These are phyloP conservation scores for Leccinum subgranulosum DNA, from an alignment of 768 basidiomycete species.

Conservation along the genomic window DNA sequence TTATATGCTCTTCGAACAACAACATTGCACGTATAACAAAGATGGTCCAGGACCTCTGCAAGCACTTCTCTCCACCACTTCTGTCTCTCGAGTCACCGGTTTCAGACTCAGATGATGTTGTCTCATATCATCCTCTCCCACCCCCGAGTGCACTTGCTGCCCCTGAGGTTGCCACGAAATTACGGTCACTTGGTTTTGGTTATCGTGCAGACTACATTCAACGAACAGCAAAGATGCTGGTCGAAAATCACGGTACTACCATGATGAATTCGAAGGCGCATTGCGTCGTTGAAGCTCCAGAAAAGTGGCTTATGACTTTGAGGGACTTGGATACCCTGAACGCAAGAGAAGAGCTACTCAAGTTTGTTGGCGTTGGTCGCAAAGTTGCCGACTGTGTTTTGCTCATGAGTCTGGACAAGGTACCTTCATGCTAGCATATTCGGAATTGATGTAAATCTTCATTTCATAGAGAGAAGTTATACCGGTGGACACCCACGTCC, in stretches of 20 bases:
- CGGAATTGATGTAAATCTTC: conserved; percentile 3
- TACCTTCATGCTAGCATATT: conserved; percentile 25
- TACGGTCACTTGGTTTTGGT: conserved; percentile 89
- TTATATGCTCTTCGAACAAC: conserved; percentile 98
- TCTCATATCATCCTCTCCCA: conserved; percentile 80
- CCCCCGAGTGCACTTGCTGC: conserved; percentile 63
- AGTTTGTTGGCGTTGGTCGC: conserved; percentile 87
- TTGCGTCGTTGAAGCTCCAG: conserved; percentile 42
- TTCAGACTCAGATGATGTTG: conserved; percentile 25
- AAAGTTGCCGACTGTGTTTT: conserved; percentile 97
- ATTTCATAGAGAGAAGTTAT: conserved; percentile 70
- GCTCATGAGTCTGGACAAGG: conserved; percentile 91
- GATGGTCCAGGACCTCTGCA: conserved; percentile 85
- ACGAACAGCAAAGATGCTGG: conserved; percentile 74
- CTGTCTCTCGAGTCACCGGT: conserved; percentile 43
- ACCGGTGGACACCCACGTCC: conserved; percentile 95
- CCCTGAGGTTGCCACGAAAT: conserved; percentile 52
- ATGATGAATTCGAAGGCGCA: neutral
- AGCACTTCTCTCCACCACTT: conserved; percentile 68
- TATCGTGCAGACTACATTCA: conserved; percentile 93
- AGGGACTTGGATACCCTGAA: conserved; percentile 47
- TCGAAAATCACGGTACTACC: conserved; percentile 46
- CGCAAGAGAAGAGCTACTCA: conserved; percentile 74
- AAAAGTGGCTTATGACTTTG: conserved; percentile 58
- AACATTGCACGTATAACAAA: conserved; percentile 93